phyloP scores from a whole-genome alignment of 2,329 filamentous ascomycete species.

The Pyricularia pennisetigena region DNA sequence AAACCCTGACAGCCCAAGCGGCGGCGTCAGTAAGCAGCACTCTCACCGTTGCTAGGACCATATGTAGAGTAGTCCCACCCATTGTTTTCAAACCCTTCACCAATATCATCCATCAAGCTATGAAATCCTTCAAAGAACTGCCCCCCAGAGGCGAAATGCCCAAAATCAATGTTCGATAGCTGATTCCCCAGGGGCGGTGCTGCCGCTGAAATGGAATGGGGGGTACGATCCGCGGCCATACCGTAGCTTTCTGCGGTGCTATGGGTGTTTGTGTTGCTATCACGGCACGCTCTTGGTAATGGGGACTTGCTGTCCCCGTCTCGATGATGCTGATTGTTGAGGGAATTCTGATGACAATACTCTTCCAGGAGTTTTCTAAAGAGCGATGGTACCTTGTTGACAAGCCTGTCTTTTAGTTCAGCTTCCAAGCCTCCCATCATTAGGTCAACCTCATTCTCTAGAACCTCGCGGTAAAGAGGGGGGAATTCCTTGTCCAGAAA shows the following conservation, averaged over 20 bases:
- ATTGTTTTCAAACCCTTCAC: neutral
- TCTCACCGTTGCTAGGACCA: neutral
- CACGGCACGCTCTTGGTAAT: neutral
- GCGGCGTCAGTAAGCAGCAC: neutral
- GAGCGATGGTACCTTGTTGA: neutral
- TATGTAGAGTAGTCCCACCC: neutral
- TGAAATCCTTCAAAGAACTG: neutral
- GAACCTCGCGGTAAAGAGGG: neutral
- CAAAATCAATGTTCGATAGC: neutral
- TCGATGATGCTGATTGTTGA: neutral
- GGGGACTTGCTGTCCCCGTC: neutral
- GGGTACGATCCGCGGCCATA: neutral
- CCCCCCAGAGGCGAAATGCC: too few species aligned
- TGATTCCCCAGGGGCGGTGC: neutral
- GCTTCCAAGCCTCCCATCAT: neutral
- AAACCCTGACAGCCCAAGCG: neutral
- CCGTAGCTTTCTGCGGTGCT: neutral
- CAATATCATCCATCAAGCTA: neutral
- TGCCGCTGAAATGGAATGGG: neutral
- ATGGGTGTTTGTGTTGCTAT: neutral
- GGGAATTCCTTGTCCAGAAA: neutral
- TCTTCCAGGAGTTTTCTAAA: neutral
- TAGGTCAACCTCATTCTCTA: neutral
- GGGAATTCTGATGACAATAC: neutral
- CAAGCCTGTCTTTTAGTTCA: neutral